Percentiles rank a stretch among this genome's conserved stretches.
Evolutionary conservation across 371 early-diverging fungal species (phyloP).

Genomic region (Circinella minor): DNA sequence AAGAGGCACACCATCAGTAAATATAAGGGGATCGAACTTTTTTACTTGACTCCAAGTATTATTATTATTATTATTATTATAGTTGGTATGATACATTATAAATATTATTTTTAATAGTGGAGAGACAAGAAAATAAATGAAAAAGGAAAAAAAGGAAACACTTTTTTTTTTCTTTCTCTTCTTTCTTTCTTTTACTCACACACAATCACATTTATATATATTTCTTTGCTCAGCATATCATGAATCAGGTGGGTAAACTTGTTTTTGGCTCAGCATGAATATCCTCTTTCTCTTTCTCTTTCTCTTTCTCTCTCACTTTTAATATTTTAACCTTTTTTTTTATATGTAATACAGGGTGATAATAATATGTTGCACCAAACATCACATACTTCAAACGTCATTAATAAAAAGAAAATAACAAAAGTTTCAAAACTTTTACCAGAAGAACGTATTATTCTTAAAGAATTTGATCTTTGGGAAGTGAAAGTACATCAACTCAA

Average conservation of each 20-base stretch:
- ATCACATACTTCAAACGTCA: neutral
- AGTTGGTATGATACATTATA: neutral
- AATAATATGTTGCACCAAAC: conserved; percentile 2
- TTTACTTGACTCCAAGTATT: neutral
- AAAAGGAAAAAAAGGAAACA: conserved; percentile 1
- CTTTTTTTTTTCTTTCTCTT: neutral
- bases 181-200: conserved; percentile 3
- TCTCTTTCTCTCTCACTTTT: neutral
- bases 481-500: conserved; percentile 5
- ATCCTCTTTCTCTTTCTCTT: conserved; percentile 3
- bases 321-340: too few species aligned
- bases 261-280: conserved; percentile 1
- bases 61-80: neutral
- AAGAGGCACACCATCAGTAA: conserved; percentile 2
- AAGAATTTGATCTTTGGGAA: conserved; percentile 1
- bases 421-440: neutral
- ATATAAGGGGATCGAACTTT: conserved; percentile 17
- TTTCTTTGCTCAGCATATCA: conserved; percentile 10
- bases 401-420: neutral
- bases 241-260: conserved; percentile 10
- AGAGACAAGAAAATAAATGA: neutral
- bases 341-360: too few species aligned
- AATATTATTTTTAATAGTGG: neutral
- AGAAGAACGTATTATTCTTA: conserved; percentile 1
- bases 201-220: neutral